Percentiles rank a stretch among this genome's conserved stretches.
Evolutionary conservation across 1,284 basidiomycete genomes (phyloP).

Genomic region (Leccinum holopus): DNA sequence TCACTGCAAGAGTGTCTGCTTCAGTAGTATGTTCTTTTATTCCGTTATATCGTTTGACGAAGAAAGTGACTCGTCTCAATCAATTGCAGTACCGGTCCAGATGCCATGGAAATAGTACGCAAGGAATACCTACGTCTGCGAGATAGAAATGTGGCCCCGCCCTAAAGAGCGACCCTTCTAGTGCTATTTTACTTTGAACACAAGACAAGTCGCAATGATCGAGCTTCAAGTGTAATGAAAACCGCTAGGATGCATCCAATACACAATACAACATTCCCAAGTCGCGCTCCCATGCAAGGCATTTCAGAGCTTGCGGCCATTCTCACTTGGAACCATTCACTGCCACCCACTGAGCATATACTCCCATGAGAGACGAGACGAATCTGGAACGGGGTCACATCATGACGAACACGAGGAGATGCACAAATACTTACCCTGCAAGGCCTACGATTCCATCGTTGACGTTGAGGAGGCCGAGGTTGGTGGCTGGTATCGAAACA

Average conservation of each 20-base stretch:
- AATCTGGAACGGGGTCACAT: conserved; percentile 19
- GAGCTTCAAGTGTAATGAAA: background rate
- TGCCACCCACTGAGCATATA: conserved; percentile 29
- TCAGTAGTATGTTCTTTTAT: conserved; percentile 60
- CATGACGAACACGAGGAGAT: background rate
- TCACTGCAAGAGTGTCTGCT: conserved; percentile 78
- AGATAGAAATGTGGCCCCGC: conserved; percentile 26
- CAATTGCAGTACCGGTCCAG: conserved; percentile 59
- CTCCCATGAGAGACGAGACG: conserved; percentile 33
- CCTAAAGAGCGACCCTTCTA: background rate
- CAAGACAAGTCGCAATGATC: background rate
- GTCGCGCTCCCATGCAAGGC: background rate
- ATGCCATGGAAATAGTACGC: conserved; percentile 69
- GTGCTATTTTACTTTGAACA: background rate
- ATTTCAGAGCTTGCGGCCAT: background rate
- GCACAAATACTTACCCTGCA: conserved; percentile 62
- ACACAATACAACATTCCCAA: conserved; percentile 1
- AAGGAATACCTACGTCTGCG: conserved; percentile 72
- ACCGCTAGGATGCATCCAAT: conserved; percentile 7
- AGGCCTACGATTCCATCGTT: conserved; percentile 87
- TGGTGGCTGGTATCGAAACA: conserved; percentile 87
- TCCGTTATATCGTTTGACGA: background rate
- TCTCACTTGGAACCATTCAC: conserved; percentile 31
- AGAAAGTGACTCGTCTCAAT: conserved; percentile 1
- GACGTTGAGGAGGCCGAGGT: conserved; percentile 73